Conservation (phyloP, 1,139 yeast species). For the Taphrina populina region DNA sequence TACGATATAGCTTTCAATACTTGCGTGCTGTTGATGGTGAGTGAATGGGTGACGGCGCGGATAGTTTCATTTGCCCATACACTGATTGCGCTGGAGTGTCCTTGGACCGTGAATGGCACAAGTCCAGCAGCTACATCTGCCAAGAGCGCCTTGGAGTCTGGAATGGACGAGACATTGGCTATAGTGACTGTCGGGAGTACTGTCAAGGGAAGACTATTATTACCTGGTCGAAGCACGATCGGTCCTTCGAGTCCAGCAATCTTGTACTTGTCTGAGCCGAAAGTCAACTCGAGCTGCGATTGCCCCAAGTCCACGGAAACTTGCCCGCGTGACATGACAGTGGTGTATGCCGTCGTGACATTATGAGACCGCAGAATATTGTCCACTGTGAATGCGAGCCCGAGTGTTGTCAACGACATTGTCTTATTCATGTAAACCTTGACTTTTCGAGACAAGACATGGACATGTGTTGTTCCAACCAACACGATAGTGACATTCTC, state of each 20-base stretch:
- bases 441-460: background rate
- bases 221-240: background rate
- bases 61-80: conserved; percentile 2
- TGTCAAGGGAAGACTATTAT: background rate
- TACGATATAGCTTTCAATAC: no score
- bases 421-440: background rate
- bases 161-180: background rate
- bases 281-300: background rate
- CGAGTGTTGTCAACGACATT: background rate
- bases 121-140: background rate
- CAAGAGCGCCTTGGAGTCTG: background rate
- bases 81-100: background rate
- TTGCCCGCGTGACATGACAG: background rate
- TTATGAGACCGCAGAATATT: background rate
- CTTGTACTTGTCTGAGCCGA: background rate
- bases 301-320: background rate
- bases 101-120: background rate
- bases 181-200: background rate
- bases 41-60: background rate
- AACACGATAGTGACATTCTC: background rate
- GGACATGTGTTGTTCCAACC: background rate
- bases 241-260: background rate
- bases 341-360: background rate
- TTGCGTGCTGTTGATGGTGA: conserved; percentile 3
- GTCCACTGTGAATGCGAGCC: background rate